Conservation (phyloP, 1,284 basidiomycete species). For the Papiliotrema fonsecae region DNA sequence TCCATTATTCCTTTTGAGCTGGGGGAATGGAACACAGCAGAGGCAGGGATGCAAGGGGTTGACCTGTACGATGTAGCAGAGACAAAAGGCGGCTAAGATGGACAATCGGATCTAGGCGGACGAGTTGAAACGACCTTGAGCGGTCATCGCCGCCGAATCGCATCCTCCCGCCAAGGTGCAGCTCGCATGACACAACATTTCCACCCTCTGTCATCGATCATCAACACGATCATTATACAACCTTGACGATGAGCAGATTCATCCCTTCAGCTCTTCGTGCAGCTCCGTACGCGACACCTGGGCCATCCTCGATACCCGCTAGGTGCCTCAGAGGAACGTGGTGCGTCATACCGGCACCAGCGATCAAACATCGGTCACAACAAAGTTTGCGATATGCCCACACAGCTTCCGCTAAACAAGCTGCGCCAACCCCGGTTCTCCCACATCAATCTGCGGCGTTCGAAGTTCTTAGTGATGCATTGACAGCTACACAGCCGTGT, state of each 20-base stretch:
- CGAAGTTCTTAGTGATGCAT: conserved; percentile 18
- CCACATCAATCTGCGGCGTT: conserved; percentile 31
- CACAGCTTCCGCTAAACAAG: not conserved
- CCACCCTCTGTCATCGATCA: too few relatives aligned
- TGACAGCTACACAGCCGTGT: conserved; percentile 42
- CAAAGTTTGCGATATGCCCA: not conserved
- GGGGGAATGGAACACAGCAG: too few relatives aligned
- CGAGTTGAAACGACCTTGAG: too few relatives aligned
- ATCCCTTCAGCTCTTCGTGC: not conserved
- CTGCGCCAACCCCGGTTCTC: not conserved
- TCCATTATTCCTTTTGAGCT: too few relatives aligned
- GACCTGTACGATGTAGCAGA: too few relatives aligned
- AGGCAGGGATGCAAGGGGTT: too few relatives aligned
- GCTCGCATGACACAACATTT: too few relatives aligned
- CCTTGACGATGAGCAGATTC: conserved; percentile 4
- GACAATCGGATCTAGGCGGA: too few relatives aligned
- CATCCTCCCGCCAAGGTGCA: too few relatives aligned
- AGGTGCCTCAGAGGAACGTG: not conserved
- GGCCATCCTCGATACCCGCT: conserved; percentile 1
- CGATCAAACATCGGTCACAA: not conserved
- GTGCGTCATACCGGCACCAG: not conserved
- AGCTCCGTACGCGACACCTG: not conserved
- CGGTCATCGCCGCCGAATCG: too few relatives aligned
- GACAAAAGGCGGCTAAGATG: too few relatives aligned
- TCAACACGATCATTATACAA: too few relatives aligned